Percentiles rank a stretch among this genome's conserved stretches.
phyloP scores from a whole-genome alignment of 139 green algal genomes.

The Micractinium sp. region DNA sequence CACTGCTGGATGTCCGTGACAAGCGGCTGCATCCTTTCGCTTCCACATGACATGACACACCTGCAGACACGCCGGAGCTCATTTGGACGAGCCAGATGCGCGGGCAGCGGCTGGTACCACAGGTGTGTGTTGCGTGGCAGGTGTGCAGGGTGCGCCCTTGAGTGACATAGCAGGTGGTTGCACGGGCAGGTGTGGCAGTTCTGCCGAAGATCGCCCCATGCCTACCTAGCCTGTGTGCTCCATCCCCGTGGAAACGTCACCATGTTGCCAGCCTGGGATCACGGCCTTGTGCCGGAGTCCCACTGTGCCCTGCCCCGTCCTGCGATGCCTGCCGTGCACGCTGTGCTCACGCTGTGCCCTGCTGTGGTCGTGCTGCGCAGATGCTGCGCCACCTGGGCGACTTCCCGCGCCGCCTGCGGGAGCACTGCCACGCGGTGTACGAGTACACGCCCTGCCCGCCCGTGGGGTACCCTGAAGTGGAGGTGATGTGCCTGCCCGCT shows the following conservation, averaged over 20 bases:
- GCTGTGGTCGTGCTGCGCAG: slow-evolving; percentile 20
- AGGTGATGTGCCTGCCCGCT: slow-evolving; percentile 18
- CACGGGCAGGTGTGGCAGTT: no score
- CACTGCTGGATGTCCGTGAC: background rate
- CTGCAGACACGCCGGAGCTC: slow-evolving; percentile 87
- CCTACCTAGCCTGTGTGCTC: no score
- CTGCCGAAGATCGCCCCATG: no score
- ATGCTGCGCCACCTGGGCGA: slow-evolving; percentile 75
- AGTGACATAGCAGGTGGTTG: no score
- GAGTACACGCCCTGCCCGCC: slow-evolving; percentile 93
- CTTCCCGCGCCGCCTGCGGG: slow-evolving; percentile 65
- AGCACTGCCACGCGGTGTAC: slow-evolving; percentile 75
- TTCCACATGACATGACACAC: background rate
- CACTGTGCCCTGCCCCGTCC: no score
- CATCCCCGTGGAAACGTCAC: no score
- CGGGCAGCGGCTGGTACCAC: slow-evolving; percentile 76
- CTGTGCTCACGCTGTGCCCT: background rate
- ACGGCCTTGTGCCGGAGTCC: no score
- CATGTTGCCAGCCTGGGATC: no score
- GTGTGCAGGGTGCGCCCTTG: background rate
- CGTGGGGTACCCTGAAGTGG: slow-evolving; percentile 87
- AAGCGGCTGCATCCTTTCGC: background rate
- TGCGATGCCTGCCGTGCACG: background rate
- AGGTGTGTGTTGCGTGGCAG: slow-evolving; percentile 30
- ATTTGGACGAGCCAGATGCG: slow-evolving; percentile 95